Conservation (phyloP, 2,329 filamentous ascomycete species). For the Ilyonectria mors-panacis region DNA sequence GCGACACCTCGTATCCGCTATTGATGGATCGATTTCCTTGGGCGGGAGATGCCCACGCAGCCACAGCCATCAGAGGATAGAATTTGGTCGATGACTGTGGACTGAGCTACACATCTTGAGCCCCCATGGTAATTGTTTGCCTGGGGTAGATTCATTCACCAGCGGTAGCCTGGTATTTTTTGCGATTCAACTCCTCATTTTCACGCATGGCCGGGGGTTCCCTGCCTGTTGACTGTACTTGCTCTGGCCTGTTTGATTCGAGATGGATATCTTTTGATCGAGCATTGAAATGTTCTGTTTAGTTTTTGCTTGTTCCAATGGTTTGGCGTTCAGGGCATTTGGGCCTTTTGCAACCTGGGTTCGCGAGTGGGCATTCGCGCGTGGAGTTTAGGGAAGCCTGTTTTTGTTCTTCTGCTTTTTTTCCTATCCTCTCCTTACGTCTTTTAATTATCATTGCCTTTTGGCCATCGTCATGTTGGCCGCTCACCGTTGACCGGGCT, state of each 20-base stretch:
- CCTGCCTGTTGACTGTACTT: constrained; percentile 27
- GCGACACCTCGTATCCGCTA: constrained; percentile 58
- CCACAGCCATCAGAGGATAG: constrained; percentile 64
- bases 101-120: constrained; percentile 30
- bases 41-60: constrained; percentile 63
- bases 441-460: constrained; percentile 41
- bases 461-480: constrained; percentile 38
- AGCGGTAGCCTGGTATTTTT: constrained; percentile 19
- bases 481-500: constrained; percentile 47
- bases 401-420: constrained; percentile 32
- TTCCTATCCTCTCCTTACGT: constrained; percentile 26
- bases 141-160: not conserved
- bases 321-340: constrained; percentile 46
- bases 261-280: constrained; percentile 31
- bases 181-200: constrained; percentile 16
- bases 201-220: constrained; percentile 7
- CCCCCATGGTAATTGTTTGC: constrained; percentile 19
- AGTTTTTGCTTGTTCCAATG: constrained; percentile 34
- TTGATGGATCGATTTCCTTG: constrained; percentile 63
- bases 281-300: constrained; percentile 34
- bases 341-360: constrained; percentile 41
- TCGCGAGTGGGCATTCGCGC: constrained; percentile 42
- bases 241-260: constrained; percentile 38
- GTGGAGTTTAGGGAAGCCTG: constrained; percentile 44
- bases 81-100: constrained; percentile 36